Evolutionary conservation across 805 yeast species (phyloP).

Genomic region (Sugiyamaella americana): DNA sequence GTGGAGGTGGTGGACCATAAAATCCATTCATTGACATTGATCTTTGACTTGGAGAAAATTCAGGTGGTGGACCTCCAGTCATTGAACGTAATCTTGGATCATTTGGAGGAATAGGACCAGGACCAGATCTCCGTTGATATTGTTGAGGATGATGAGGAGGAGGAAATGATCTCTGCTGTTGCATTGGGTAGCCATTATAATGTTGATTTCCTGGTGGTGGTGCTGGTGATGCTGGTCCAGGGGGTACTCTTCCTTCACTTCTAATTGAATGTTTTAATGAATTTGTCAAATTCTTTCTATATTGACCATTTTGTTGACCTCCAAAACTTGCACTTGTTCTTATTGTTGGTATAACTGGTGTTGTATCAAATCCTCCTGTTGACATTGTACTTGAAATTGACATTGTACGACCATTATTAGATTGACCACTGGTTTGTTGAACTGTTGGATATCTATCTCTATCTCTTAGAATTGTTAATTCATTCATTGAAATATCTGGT

Average conservation of each 20-base stretch:
- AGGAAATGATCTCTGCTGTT: not conserved
- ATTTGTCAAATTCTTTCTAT: slow-evolving; percentile 22
- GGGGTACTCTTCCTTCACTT: not conserved
- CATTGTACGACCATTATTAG: slow-evolving; percentile 24
- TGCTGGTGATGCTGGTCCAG: slow-evolving; percentile 1
- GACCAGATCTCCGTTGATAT: not conserved
- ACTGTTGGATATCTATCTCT: slow-evolving; percentile 32
- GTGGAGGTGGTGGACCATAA: not conserved
- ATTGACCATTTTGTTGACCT: slow-evolving; percentile 12
- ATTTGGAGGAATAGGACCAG: too few species aligned
- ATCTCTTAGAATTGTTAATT: slow-evolving; percentile 26
- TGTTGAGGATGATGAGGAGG: too few species aligned
- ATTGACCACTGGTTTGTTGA: slow-evolving; percentile 9
- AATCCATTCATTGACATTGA: not conserved
- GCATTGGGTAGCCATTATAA: not conserved
- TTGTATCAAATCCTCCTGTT: slow-evolving; percentile 29
- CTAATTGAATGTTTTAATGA: slow-evolving; percentile 19
- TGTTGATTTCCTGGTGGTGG: not conserved
- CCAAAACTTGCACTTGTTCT: slow-evolving; percentile 5
- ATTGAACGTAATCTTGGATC: slow-evolving; percentile 3
- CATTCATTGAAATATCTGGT: slow-evolving; percentile 21
- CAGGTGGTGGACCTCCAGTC: not conserved
- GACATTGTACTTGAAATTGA: slow-evolving; percentile 27
- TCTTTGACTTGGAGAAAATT: not conserved
- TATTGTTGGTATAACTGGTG: slow-evolving; percentile 33